phyloP scores from a whole-genome alignment of 495 filamentous ascomycete genomes.

The Wilcoxina mikolae region DNA sequence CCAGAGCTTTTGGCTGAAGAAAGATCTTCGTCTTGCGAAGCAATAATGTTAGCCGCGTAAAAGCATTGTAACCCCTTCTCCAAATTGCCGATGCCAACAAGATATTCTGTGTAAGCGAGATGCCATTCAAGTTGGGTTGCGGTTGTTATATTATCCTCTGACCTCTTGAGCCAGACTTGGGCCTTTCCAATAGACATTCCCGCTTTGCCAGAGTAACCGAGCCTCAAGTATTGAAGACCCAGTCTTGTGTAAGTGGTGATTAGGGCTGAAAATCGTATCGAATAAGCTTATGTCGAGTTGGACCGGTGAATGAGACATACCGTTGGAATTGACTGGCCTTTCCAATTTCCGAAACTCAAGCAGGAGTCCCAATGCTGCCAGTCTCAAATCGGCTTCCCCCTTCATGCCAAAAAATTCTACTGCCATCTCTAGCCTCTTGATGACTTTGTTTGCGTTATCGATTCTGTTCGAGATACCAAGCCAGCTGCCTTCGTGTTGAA shows the following conservation, averaged over 20 bases:
- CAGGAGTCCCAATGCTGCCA: slow-evolving; percentile 35
- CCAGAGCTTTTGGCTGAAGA: slow-evolving; percentile 20
- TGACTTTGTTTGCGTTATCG: slow-evolving; percentile 17
- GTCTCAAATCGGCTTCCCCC: slow-evolving; percentile 39
- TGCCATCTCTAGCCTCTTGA: slow-evolving; percentile 39
- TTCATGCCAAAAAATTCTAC: slow-evolving; percentile 66
- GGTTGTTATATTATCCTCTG: slow-evolving; percentile 26
- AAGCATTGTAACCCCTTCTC: slow-evolving; percentile 39
- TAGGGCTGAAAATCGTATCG: slow-evolving; percentile 29
- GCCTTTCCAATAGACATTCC: slow-evolving; percentile 48
- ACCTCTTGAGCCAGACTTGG: slow-evolving; percentile 34
- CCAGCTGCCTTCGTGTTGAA: slow-evolving; percentile 27
- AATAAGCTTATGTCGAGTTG: neutral
- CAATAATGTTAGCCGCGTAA: slow-evolving; percentile 10
- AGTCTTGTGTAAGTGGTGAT: slow-evolving; percentile 45
- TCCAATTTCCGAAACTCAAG: slow-evolving; percentile 43
- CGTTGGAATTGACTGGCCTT: slow-evolving; percentile 35
- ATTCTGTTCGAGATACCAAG: slow-evolving; percentile 17
- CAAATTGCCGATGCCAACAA: slow-evolving; percentile 49
- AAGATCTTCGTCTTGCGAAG: slow-evolving; percentile 25
- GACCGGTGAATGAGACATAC: slow-evolving; percentile 14
- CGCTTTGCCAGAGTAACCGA: slow-evolving; percentile 66
- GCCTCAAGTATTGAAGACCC: slow-evolving; percentile 54
- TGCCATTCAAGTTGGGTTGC: slow-evolving; percentile 42
- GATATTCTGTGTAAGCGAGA: slow-evolving; percentile 58